phyloP scores from a whole-genome alignment of 306 rosid genomes.

The Quercus glauca region DNA sequence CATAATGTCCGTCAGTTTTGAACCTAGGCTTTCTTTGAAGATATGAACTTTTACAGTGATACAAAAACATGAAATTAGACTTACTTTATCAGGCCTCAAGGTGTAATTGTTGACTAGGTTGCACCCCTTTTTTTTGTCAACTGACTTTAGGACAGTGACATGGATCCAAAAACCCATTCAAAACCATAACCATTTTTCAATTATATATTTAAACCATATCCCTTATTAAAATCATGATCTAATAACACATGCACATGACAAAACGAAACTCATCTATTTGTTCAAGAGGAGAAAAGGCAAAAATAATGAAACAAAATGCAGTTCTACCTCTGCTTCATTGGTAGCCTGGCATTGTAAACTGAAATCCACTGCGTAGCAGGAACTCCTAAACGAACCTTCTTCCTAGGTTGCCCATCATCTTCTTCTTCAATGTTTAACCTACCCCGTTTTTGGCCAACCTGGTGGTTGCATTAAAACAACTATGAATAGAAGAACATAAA shows the following conservation, averaged over 20 bases:
- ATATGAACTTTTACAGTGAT: neutral
- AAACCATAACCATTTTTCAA: neutral
- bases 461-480: constrained; percentile 9
- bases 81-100: no score
- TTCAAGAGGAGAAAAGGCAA: neutral
- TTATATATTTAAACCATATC: neutral
- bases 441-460: constrained; percentile 97
- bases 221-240: neutral
- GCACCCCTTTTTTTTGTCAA: neutral
- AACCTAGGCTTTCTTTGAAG: neutral
- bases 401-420: constrained; percentile 83
- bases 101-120: no score
- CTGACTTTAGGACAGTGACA: neutral
- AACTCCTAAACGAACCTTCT: constrained; percentile 87
- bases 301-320: neutral
- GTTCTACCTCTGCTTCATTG: constrained; percentile 91
- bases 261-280: neutral
- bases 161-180: neutral
- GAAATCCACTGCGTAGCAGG: constrained; percentile 99
- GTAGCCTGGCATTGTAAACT: constrained; percentile 79
- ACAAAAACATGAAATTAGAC: neutral
- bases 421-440: constrained; percentile 77
- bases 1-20: neutral
- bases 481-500: neutral
- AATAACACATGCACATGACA: neutral